phyloP scores from a whole-genome alignment of 805 yeast species.

The Priceomyces carsonii region DNA sequence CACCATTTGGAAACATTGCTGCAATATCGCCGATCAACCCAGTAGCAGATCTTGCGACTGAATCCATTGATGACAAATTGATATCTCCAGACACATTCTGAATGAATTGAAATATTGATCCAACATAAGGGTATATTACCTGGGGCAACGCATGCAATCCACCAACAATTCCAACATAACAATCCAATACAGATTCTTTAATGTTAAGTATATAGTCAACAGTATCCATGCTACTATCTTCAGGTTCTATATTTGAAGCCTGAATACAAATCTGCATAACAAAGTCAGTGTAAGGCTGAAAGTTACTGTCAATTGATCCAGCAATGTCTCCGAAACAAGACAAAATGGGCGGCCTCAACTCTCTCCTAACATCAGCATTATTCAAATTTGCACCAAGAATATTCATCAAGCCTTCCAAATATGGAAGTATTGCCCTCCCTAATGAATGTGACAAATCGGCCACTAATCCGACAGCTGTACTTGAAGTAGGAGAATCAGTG shows the following conservation, averaged over 20 bases:
- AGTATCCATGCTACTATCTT: constrained; percentile 70
- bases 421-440: constrained; percentile 70
- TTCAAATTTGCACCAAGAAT: constrained; percentile 75
- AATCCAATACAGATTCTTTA: constrained; percentile 89
- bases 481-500: constrained; percentile 79
- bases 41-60: constrained; percentile 78
- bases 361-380: constrained; percentile 67
- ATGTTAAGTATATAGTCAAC: constrained; percentile 72
- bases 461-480: constrained; percentile 90
- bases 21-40: constrained; percentile 94
- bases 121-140: constrained; percentile 62
- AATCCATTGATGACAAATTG: constrained; percentile 60
- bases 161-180: constrained; percentile 92
- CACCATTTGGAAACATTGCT: constrained; percentile 78
- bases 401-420: constrained; percentile 79
- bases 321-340: constrained; percentile 97
- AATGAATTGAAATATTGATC: constrained; percentile 70
- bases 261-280: constrained; percentile 77
- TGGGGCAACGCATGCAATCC: constrained; percentile 77
- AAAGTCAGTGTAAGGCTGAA: constrained; percentile 72
- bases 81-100: constrained; percentile 59
- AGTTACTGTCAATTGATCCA: constrained; percentile 75
- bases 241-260: constrained; percentile 63
- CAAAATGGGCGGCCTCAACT: constrained; percentile 81
- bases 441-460: constrained; percentile 93